A percentile compares a stretch with the other conserved stretches of the same genome.
Evolutionary conservation across 768 basidiomycete species (phyloP).

Genomic region (Wakefieldia striispora): DNA sequence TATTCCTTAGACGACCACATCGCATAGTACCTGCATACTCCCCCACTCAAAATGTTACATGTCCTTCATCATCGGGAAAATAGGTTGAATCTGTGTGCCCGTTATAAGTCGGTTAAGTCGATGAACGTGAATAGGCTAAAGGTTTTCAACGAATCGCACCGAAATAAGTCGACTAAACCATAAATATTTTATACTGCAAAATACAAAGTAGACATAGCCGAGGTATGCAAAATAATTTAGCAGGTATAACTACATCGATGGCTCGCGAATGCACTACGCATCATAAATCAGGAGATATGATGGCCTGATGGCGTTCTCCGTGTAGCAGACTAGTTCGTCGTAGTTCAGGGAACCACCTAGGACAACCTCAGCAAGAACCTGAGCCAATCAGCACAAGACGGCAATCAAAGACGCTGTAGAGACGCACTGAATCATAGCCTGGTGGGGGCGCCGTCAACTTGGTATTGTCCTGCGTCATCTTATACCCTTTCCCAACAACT

Average conservation of each 20-base stretch:
- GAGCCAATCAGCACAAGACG: conserved; percentile 2
- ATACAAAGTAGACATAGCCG: not conserved
- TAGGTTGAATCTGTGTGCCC: too few relatives aligned
- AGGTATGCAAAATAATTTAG: conserved; percentile 6
- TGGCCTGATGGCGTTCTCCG: conserved; percentile 68
- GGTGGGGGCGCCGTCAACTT: conserved; percentile 54
- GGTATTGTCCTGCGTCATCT: conserved; percentile 58
- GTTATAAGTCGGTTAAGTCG: not conserved
- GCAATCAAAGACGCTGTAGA: not conserved
- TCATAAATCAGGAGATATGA: conserved; percentile 73
- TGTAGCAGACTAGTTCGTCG: conserved; percentile 69
- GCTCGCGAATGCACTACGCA: conserved; percentile 19
- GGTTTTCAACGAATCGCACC: not conserved
- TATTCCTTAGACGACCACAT: conserved; percentile 37
- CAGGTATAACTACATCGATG: not conserved
- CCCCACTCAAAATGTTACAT: conserved; percentile 31
- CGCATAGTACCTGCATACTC: conserved; percentile 22
- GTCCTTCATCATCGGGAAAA: too few relatives aligned
- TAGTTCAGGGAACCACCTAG: conserved; percentile 66
- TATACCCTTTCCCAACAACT: conserved; percentile 66
- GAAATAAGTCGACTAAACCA: not conserved
- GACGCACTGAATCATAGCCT: conserved; percentile 65
- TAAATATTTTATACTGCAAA: conserved; percentile 4
- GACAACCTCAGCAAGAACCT: conserved; percentile 61
- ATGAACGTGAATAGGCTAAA: not conserved